Conservation (phyloP, 2,329 filamentous ascomycete genomes). For the Pseudocercospora vitis region DNA sequence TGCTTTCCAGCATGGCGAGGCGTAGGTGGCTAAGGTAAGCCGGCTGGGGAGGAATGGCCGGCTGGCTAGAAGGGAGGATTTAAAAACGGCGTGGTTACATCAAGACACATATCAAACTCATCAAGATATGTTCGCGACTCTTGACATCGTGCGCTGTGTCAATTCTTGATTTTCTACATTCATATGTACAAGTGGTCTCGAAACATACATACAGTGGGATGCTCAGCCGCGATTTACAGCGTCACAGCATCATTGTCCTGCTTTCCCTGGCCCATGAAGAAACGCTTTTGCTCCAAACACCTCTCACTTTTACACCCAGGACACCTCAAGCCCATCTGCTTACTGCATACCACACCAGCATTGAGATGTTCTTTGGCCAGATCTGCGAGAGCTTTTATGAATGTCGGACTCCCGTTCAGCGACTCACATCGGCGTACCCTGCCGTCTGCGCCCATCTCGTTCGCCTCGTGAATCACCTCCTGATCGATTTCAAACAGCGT, state of each 20-base stretch:
- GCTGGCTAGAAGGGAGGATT: no score
- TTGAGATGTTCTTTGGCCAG: conserved; percentile 78
- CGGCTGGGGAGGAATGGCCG: no score
- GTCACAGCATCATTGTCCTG: conserved; percentile 33
- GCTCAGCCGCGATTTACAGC: conserved; percentile 19
- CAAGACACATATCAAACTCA: no score
- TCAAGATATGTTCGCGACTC: no score
- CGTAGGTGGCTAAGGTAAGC: not conserved
- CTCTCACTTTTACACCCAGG: conserved; percentile 89
- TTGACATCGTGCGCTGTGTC: no score
- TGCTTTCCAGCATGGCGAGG: not conserved
- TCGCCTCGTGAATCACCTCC: conserved; percentile 88
- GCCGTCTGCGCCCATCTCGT: conserved; percentile 65
- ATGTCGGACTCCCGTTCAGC: conserved; percentile 84
- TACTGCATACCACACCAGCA: conserved; percentile 68
- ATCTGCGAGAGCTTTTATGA: conserved; percentile 86
- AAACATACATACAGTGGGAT: not conserved
- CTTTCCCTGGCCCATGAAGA: conserved; percentile 50
- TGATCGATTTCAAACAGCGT: conserved; percentile 91
- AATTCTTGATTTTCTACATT: no score
- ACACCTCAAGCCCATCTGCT: conserved; percentile 87
- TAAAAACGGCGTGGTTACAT: no score
- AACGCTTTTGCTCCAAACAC: conserved; percentile 74
- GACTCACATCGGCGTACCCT: conserved; percentile 83
- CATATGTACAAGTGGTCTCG: not conserved